Evolutionary conservation across 495 filamentous ascomycete species (phyloP).

Genomic region (Pseudevernia furfuracea): DNA sequence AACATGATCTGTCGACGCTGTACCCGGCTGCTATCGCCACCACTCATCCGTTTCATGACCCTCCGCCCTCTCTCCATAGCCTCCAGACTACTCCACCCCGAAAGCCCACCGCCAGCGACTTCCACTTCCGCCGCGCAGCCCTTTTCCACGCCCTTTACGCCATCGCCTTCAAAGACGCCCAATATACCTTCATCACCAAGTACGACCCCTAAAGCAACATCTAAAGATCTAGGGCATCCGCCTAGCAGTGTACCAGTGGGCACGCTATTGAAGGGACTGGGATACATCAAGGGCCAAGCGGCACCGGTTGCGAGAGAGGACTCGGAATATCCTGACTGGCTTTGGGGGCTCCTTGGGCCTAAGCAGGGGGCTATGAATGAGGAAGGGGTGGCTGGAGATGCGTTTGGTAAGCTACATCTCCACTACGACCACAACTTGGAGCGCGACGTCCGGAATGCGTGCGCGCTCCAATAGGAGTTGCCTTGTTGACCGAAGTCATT

Average conservation of each 20-base stretch:
- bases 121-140: constrained; percentile 45
- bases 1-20: constrained; percentile 46
- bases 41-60: constrained; percentile 29
- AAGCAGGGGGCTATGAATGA: constrained; percentile 32
- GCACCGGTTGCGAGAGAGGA: constrained; percentile 69
- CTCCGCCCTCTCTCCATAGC: constrained; percentile 31
- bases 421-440: neutral
- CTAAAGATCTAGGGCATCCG: constrained; percentile 22
- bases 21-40: constrained; percentile 37
- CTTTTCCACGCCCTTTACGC: constrained; percentile 44
- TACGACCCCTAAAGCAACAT: constrained; percentile 24
- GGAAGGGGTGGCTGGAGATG: constrained; percentile 29
- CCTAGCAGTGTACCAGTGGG: constrained; percentile 56
- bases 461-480: neutral
- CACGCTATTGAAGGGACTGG: constrained; percentile 68
- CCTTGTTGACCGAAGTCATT: neutral
- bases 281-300: constrained; percentile 69
- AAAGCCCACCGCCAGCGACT: constrained; percentile 39
- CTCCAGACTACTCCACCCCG: constrained; percentile 29
- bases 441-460: neutral
- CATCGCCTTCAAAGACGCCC: constrained; percentile 42
- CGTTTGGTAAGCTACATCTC: constrained; percentile 4
- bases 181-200: constrained; percentile 29
- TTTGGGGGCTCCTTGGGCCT: constrained; percentile 69
- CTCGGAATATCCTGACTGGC: constrained; percentile 81